Evolutionary conservation across 176 grass and related monocot species (phyloP), one percentile per base, ranked within the genome.

Genomic region (Guadua angustifolia): DNA sequence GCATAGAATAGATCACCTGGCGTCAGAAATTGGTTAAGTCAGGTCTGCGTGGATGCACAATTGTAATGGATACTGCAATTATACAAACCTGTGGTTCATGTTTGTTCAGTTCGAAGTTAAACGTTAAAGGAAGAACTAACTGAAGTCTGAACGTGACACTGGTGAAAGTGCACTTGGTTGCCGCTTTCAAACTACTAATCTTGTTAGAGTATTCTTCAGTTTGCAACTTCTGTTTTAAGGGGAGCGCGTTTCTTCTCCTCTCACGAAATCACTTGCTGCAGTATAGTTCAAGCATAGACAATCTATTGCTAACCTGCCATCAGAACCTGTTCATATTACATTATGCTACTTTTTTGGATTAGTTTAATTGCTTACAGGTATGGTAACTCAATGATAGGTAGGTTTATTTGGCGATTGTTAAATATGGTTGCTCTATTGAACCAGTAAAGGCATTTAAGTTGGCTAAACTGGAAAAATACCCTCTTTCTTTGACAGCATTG

Each of bases 11-110:
- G 6, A 68, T 51, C 18, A 39, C 16, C 44, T n/a, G 4, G 55
- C 57, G 1, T 42, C 38, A 33, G 11, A 14, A 53, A 7, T 22
- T 45, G 10, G 29, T 62, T 32, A 75, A 75, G 2, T 44, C 53
- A 33, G 9, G 25, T n/a, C 39, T 60, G 10, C 5, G 0, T 39
- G 42, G 50, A 51, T 57, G 39, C 13, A 75, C 21, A 36, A 22
- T 68, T 75, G 40, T 57, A 58, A 25, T 17, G 11, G 38, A 68
- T 66, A 73, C n/a, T 53, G 50, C 35, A 29, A n/a, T 43, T 84
- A 11, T 9, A 3, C 66, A 26, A 44, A 16, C 9, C n/a, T 86
- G 36, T 21, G 71, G 42, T 50, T 52, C 33, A 6, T 51, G 5
- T 65, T 66, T 69, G 39, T 5, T 50, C 14, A 15, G 49, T 58